phyloP scores from a whole-genome alignment of 306 rosid genomes.

The Citrullus mucosospermus region DNA sequence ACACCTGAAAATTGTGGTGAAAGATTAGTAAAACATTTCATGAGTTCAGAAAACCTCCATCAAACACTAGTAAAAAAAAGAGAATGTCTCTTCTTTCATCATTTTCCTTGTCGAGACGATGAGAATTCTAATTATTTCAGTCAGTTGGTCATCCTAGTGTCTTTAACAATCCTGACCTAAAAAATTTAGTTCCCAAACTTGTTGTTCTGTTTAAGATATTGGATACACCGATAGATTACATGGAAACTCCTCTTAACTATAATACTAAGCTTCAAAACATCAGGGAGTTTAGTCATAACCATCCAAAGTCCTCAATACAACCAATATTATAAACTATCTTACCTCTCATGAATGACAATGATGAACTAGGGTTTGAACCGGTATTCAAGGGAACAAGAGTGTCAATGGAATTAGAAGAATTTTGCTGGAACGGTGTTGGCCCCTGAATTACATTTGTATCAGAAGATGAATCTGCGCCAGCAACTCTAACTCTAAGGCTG shows the following conservation, averaged over 20 bases:
- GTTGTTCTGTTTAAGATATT: background rate
- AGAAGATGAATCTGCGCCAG: conserved; percentile 40
- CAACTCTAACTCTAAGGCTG: conserved; percentile 75
- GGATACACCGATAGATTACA: background rate
- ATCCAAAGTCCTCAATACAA: background rate
- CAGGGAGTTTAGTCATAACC: background rate
- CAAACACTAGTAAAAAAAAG: background rate
- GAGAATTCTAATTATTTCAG: background rate
- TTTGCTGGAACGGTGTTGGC: conserved; percentile 45
- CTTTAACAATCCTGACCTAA: background rate
- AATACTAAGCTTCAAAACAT: background rate
- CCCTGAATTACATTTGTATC: conserved; percentile 34
- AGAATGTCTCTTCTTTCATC: too few species aligned
- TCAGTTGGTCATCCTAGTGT: background rate
- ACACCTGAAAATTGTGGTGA: conserved; percentile 35
- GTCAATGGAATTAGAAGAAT: conserved; percentile 67
- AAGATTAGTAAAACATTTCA: background rate
- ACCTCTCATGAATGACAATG: conserved; percentile 94
- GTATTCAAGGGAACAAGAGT: conserved; percentile 57
- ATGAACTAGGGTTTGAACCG: conserved; percentile 74
- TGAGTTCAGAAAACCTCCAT: background rate
- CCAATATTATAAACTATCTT: conserved; percentile 6
- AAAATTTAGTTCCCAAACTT: background rate
- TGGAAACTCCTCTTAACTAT: background rate
- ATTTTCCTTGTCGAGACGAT: too few species aligned